A percentile compares a stretch with the other conserved stretches of the same genome.
Conservation (phyloP, 257 asterid species). For the Solanum arcanum region DNA sequence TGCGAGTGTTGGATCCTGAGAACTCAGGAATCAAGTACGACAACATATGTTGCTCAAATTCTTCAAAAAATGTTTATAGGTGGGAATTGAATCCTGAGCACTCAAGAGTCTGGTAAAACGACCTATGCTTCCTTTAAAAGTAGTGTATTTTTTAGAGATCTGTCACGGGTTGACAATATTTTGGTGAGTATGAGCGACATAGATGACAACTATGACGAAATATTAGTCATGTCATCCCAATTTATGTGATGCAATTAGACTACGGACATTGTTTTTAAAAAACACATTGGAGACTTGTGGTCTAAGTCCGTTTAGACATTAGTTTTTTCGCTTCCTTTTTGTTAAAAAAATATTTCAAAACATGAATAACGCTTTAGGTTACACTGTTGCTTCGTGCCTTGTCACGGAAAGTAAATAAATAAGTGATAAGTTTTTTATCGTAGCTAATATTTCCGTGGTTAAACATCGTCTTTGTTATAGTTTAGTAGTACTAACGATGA, state of each 20-base stretch:
- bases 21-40: background rate
- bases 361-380: background rate
- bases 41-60: background rate
- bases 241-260: background rate
- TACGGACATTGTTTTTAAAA: rapidly evolving
- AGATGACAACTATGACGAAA: background rate
- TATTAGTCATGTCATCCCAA: background rate
- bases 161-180: background rate
- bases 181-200: background rate
- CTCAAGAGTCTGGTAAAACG: background rate
- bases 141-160: background rate
- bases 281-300: background rate
- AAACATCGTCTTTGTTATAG: background rate
- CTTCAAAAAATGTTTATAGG: background rate
- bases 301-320: background rate
- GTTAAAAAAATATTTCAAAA: background rate
- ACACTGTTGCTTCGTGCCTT: background rate
- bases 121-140: background rate
- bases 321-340: background rate
- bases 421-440: background rate
- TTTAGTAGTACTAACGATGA: background rate
- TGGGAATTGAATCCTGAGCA: background rate
- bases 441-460: background rate
- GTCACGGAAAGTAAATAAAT: background rate
- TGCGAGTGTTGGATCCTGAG: background rate